Percentiles rank a stretch among this genome's conserved stretches.
Conservation (phyloP, 345 rosid species). For the Ceriops zippeliana region DNA sequence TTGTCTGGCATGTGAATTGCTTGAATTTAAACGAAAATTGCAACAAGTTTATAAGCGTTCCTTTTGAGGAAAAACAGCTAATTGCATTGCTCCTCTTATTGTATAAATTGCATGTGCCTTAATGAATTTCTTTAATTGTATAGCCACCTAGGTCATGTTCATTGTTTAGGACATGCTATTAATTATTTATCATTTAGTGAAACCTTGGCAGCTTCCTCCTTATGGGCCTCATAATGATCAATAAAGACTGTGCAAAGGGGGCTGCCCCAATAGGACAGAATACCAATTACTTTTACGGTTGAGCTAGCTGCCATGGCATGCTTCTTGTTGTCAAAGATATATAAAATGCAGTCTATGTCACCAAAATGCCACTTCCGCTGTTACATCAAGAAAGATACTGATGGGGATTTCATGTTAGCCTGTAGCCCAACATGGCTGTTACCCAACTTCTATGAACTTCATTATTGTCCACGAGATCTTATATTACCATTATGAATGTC, state of each 20-base stretch:
- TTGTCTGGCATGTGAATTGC: neutral
- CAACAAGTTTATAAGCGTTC: neutral
- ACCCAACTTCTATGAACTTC: neutral
- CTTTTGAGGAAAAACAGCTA: constrained; percentile 12
- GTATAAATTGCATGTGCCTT: constrained; percentile 10
- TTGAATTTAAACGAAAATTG: neutral
- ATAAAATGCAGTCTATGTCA: neutral
- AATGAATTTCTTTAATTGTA: neutral
- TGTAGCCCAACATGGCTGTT: constrained; percentile 20
- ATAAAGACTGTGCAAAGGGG: constrained; percentile 6
- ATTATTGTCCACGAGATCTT: neutral
- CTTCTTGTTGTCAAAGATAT: neutral
- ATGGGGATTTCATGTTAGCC: constrained; percentile 3
- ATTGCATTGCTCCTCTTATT: neutral
- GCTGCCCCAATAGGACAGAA: neutral
- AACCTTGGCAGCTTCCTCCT: constrained; percentile 22
- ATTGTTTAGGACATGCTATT: neutral
- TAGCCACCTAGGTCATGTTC: constrained; percentile 5
- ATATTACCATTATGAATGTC: neutral
- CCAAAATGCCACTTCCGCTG: neutral
- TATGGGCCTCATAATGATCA: constrained; percentile 39
- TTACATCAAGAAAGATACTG: neutral
- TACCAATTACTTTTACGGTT: constrained; percentile 10
- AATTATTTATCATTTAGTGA: neutral
- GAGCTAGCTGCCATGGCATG: neutral